Evolutionary conservation across 2,329 filamentous ascomycete species (phyloP), one percentile per base, ranked within the genome.

Genomic region (Beauveria varroae): DNA sequence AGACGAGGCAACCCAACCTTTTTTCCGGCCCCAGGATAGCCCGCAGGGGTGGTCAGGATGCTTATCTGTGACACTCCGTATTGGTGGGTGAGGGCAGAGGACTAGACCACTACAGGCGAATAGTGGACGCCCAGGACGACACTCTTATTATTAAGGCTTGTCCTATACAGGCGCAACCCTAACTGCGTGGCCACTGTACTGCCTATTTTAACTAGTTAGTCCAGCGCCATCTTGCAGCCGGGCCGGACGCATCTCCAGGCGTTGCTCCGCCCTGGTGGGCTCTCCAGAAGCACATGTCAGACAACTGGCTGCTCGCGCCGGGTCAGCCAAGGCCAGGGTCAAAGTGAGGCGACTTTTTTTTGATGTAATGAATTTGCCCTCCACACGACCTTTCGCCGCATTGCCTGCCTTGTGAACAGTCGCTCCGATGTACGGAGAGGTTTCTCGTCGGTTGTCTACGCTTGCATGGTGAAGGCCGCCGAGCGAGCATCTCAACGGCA

Each of bases 281-380:
- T 22, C 44, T 34, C 22, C 18, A 37, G 30, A 63, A 64, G 65
- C 65, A 66, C 64, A 68, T 67, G 67, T 65, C 66, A 67, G 63
- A 64, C 65, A 67, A 65, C 65, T 65, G 51, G 43, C 51, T 47
- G 54, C 43, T 53, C 22, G 40, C 46, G 63, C 62, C 53, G 64
- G 64, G 67, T 65, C 64, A 66, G 64, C 51, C 57, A 51, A 52
- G 56, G 51, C 47, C 18, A 52, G 56, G 56, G 56, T 52, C 40
- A 49, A 55, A 55, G 51, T 61, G 58, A 61, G 58, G 58, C 58
- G 58, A 61, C 58, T 61, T 49, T 46, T 10, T 10, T 18, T 9
- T 5, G 18, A 4, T 16, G 18, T 14, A 57, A 40, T 40, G 22
- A 44, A 49, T 14, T 14, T 44, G 14, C 20, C 18, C 50, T 53